Conservation (phyloP, 2,329 filamentous ascomycete species). For the Akanthomyces muscarius region DNA sequence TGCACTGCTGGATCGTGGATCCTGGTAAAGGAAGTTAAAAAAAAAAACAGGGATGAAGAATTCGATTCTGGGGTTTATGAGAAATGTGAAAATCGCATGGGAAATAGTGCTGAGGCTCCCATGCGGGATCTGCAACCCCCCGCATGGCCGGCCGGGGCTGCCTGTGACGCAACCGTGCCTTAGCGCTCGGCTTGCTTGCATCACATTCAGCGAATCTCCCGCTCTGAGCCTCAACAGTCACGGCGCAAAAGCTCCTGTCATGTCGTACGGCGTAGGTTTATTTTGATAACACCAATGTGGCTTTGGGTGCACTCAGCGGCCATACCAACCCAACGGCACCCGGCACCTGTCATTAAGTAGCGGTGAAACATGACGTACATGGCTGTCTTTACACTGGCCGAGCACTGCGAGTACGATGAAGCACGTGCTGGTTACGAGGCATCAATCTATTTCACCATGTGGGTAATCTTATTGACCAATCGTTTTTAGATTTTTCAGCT, state of each 20-base stretch:
- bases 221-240: neutral
- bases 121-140: constrained; percentile 12
- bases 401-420: neutral
- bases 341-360: neutral
- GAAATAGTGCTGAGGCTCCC: neutral
- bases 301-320: neutral
- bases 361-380: constrained; percentile 12
- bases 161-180: constrained; percentile 14
- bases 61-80: neutral
- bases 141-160: neutral
- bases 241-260: neutral
- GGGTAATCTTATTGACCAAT: too few species aligned
- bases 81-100: neutral
- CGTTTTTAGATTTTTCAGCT: too few species aligned
- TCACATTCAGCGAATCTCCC: neutral
- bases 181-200: constrained; percentile 10
- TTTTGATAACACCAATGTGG: neutral
- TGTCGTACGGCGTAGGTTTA: neutral
- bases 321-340: neutral
- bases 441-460: too few species aligned
- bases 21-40: neutral
- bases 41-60: neutral
- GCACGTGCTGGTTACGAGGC: too few species aligned
- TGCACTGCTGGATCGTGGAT: neutral
- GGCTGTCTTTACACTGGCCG: neutral